Conservation (phyloP, 768 basidiomycete genomes). For the Auricularia auricula-judae region DNA sequence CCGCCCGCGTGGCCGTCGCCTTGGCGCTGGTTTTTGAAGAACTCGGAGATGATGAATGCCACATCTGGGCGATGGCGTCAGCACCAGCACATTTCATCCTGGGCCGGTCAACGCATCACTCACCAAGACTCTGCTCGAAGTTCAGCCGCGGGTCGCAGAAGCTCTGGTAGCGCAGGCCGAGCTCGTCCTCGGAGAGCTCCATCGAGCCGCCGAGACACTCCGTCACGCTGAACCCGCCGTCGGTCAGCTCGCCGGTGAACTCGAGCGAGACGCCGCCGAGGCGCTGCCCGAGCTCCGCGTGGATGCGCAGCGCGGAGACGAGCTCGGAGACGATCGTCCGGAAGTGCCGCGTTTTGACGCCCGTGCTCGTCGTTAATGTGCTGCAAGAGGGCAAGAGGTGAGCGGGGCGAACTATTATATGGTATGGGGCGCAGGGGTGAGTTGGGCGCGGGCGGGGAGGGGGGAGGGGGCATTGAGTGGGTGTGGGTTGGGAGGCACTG, state of each 20-base stretch:
- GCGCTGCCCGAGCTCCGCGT: slow-evolving; percentile 58
- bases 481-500: no score
- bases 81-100: neutral
- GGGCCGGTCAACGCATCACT: slow-evolving; percentile 6
- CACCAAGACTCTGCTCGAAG: slow-evolving; percentile 92
- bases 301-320: slow-evolving; percentile 70
- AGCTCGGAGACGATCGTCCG: slow-evolving; percentile 83
- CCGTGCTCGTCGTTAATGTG: slow-evolving; percentile 69
- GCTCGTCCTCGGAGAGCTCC: slow-evolving; percentile 80
- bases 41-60: slow-evolving; percentile 76
- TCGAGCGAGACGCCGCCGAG: slow-evolving; percentile 79
- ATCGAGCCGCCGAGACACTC: slow-evolving; percentile 96
- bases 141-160: slow-evolving; percentile 94
- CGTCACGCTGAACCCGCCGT: slow-evolving; percentile 89
- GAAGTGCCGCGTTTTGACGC: slow-evolving; percentile 86
- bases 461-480: no score
- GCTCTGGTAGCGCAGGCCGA: slow-evolving; percentile 87
- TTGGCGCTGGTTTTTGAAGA: slow-evolving; percentile 58
- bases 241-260: slow-evolving; percentile 83
- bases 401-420: neutral
- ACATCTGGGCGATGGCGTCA: slow-evolving; percentile 37
- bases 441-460: no score
- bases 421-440: no score
- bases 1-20: slow-evolving; percentile 14
- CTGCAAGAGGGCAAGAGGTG: slow-evolving; percentile 25